A percentile compares a stretch with the other conserved stretches of the same genome.
Conservation (phyloP, 176 grass and related monocot species). For the Aegilops umbellulata region DNA sequence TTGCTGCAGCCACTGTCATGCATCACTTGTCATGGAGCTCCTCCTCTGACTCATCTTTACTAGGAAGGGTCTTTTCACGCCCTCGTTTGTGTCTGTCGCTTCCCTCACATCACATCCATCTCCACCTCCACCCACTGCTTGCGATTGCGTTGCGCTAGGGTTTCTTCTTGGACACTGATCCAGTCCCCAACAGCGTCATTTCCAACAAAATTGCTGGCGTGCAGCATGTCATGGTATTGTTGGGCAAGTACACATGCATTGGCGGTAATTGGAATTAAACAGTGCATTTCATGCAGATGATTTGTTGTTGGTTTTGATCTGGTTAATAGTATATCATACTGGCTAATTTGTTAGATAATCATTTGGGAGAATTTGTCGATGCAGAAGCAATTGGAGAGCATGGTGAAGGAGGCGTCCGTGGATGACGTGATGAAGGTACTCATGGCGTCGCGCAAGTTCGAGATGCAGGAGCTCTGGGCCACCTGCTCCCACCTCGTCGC, state of each 20-base stretch:
- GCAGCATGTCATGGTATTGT: slow-evolving; percentile 4
- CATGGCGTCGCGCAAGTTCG: slow-evolving; percentile 86
- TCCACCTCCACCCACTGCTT: slow-evolving; percentile 6
- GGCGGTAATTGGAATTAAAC: neutral
- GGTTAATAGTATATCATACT: neutral
- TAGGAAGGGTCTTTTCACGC: slow-evolving; percentile 88
- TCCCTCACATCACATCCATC: slow-evolving; percentile 50
- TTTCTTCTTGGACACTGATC: slow-evolving; percentile 40
- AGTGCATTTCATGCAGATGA: slow-evolving; percentile 36
- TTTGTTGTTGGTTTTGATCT: neutral
- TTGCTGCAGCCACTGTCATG: slow-evolving; percentile 38
- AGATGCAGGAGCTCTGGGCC: slow-evolving; percentile 83
- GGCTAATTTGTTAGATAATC: neutral
- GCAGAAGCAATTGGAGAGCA: slow-evolving; percentile 90
- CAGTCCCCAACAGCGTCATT: slow-evolving; percentile 40
- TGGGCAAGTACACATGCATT: neutral
- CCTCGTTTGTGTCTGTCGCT: slow-evolving; percentile 50
- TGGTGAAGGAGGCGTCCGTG: slow-evolving; percentile 94
- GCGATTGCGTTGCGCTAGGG: slow-evolving; percentile 36
- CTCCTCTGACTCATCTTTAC: slow-evolving; percentile 55
- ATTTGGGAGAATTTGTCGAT: neutral
- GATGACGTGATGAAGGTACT: slow-evolving; percentile 98
- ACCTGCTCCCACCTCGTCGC: slow-evolving; percentile 89
- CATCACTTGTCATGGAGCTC: slow-evolving; percentile 62
- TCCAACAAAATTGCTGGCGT: slow-evolving; percentile 52